phyloP scores from a whole-genome alignment of 2,329 filamentous ascomycete species.

The Aspergillus udagawae region DNA sequence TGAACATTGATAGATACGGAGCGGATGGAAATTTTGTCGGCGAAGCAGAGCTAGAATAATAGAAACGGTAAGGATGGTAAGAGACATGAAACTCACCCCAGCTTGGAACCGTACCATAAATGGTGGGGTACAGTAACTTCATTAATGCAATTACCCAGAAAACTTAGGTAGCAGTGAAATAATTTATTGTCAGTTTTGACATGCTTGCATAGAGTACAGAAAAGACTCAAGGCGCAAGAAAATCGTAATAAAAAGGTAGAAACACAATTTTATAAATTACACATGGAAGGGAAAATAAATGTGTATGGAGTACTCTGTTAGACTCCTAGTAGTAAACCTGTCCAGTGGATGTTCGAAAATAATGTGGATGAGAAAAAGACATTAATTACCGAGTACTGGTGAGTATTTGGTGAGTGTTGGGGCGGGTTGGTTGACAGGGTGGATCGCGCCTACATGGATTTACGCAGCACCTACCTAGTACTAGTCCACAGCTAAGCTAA shows the following conservation, averaged over 20 bases:
- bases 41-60: slow-evolving; percentile 6
- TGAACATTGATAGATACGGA: not conserved
- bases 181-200: not conserved
- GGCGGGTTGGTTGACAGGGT: slow-evolving; percentile 12
- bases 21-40: not conserved
- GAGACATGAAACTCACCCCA: slow-evolving; percentile 13
- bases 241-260: not conserved
- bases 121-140: not conserved
- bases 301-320: not conserved
- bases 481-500: not conserved
- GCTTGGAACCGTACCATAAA: slow-evolving; percentile 9
- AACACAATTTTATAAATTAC: not conserved
- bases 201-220: not conserved
- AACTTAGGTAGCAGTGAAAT: not conserved
- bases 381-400: slow-evolving; percentile 1
- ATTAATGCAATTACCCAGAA: not conserved
- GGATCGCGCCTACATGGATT: not conserved
- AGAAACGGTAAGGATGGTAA: slow-evolving; percentile 2
- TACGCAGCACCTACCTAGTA: not conserved
- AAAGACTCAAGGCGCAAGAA: not conserved
- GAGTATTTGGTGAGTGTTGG: slow-evolving; percentile 20
- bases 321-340: not conserved
- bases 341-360: not conserved
- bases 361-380: slow-evolving; percentile 15
- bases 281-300: not conserved